Evolutionary conservation across 306 rosid genomes (phyloP), one percentile per base, ranked within the genome.

Genomic region (Hippophae gyantsensis): DNA sequence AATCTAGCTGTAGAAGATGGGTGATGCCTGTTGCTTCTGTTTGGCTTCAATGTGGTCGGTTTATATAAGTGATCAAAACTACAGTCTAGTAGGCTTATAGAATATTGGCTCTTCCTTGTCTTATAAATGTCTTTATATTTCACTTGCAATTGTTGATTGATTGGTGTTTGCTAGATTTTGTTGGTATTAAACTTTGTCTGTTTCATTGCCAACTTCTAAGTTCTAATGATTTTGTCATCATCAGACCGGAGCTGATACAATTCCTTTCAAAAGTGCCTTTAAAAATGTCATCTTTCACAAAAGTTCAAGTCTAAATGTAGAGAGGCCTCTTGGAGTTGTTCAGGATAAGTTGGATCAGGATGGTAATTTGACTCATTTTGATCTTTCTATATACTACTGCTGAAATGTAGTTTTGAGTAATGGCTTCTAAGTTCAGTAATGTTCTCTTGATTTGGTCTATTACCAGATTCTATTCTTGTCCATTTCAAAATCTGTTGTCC

Each of bases 401-500:
- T 13, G 5, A 48, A 11, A 57, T 56, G 18, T 65, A 68, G 27
- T 13, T 71, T 50, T 68, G 62, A 52, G 5, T 45, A 59, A 50
- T 76, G 56, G 58, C 54, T 14, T 58, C 60, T 57, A 70, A 7
- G 58, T 70, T 47, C 69, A 68, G 55, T 60, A 57, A 13, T 62
- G 45, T 50, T 58, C 64, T 18, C 64, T 10, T 8, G 48, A 68
- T 63, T 79, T 64, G 71, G 63, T 60, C 74, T 58, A 55, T 68
- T 52, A 72, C 81, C 79, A 63, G 95, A 79, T 58, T 73, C 87
- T 27, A 62, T 85, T 9, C 58, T 76, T 45, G 43, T 87, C 77
- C 89, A 80, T 52, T 92, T 92, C 83, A 92, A 77, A 77, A 65
- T 92, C 63, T 76, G 72, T 84, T 83, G 84, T 76, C 98, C 96